Evolutionary conservation across 176 grass and related monocot genomes (phyloP), one percentile per base, ranked within the genome.

Genomic region (Oryza longistaminata): DNA sequence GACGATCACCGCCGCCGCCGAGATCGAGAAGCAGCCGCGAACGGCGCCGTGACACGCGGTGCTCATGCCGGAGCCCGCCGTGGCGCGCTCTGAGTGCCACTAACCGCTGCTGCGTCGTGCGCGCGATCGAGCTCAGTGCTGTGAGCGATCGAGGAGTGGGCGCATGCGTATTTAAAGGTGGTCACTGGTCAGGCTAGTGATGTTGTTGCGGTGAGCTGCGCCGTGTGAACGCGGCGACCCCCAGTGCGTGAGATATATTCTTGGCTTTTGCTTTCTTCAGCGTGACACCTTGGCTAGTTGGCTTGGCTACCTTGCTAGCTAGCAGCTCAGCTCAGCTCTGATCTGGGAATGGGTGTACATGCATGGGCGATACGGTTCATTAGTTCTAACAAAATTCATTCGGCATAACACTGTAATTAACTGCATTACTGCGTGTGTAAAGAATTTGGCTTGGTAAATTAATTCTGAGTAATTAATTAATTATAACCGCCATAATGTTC

Each of bases 101-200:
- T 65, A 65, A 10, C 40, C 48, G 37, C 40, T 66, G 16, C 26
- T 66, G 16, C 26, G 31, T 10, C 19, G 24, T 27, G 66, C 11
- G 66, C 21, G 64, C 70, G 29, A 31, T 31, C 29, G 9, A 10
- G 34, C 34, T 35, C 34, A 35, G 34, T 35, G 34, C 34, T 35
- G 66, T 11, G 49, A 31, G 64, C 70, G 84, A 66, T 71, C 17
- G 75, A 17, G 21, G 48, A 81, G 49, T 21, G 79, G 21, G 19
- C 67, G 66, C 67, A 24, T 60, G 40, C 39, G 42, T 27, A 75
- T 84, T 55, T 84, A 84, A 76, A 84, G 62, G 72, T 37, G 35
- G 71, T 27, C 29, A 73, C 43, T 58, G 52, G 5, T 0, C 27
- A 43, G 8, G 8, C 43, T 9, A 45, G n/a, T 14, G 70, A 73